phyloP scores from a whole-genome alignment of 805 yeast genomes.

The Zygosaccharomyces bisporus region DNA sequence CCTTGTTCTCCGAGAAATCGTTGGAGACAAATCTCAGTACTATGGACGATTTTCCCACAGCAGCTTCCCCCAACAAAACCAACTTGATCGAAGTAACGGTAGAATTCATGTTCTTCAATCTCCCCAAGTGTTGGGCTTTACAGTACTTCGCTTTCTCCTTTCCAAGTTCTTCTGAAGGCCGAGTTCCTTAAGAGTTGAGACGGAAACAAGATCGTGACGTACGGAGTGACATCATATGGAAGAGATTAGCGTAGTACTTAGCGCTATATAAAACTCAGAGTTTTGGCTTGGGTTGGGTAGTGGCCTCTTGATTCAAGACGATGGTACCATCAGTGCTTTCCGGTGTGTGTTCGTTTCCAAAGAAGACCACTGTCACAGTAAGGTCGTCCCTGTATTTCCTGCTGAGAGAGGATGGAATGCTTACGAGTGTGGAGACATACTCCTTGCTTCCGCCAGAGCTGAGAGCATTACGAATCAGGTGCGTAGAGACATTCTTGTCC shows the following conservation, averaged over 20 bases:
- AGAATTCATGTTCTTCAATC: slow-evolving; percentile 25
- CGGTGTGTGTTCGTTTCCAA: slow-evolving; percentile 54
- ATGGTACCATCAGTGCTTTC: slow-evolving; percentile 20
- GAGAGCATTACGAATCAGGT: slow-evolving; percentile 87
- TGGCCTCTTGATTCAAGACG: slow-evolving; percentile 25
- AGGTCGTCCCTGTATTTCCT: slow-evolving; percentile 93
- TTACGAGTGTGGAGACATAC: slow-evolving; percentile 80
- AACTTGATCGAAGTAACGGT: slow-evolving; percentile 57
- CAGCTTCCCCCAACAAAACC: slow-evolving; percentile 94
- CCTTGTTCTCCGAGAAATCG: slow-evolving; percentile 95
- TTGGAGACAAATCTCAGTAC: slow-evolving; percentile 90
- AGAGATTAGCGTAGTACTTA: neutral
- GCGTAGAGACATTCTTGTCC: slow-evolving; percentile 89
- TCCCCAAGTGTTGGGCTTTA: neutral
- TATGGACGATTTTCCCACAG: slow-evolving; percentile 92
- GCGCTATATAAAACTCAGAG: slow-evolving; percentile 14
- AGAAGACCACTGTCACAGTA: slow-evolving; percentile 93
- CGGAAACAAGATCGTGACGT: neutral
- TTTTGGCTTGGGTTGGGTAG: slow-evolving; percentile 28
- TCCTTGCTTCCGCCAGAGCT: slow-evolving; percentile 85
- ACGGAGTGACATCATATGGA: neutral
- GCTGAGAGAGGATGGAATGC: slow-evolving; percentile 88
- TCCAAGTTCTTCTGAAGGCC: neutral
- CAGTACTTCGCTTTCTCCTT: neutral
- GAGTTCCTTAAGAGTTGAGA: neutral